phyloP scores from a whole-genome alignment of 306 rosid genomes.

The Acacia confusa region DNA sequence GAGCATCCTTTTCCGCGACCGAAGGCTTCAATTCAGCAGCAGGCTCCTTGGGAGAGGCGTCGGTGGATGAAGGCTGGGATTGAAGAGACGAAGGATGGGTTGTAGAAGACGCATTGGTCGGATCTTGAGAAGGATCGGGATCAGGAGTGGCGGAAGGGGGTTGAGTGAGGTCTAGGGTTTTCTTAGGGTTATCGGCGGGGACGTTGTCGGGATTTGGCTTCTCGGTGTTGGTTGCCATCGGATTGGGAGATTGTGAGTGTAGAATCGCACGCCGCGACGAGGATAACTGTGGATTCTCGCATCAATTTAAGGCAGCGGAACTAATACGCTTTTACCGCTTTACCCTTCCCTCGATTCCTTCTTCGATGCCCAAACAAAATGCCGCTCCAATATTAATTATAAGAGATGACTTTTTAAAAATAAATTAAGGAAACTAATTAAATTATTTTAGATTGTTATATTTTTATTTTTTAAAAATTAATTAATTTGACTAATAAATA shows the following conservation, averaged over 20 bases:
- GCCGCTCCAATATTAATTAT: no score
- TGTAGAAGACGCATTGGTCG: background rate
- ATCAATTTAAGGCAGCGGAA: no score
- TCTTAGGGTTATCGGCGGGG: conserved; percentile 41
- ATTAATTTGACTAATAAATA: no score
- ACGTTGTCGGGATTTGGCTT: conserved; percentile 36
- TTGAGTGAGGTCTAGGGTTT: conserved; percentile 40
- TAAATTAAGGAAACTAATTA: no score
- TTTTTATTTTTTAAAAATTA: no score
- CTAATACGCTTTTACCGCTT: background rate
- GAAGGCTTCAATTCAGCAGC: conserved; percentile 37
- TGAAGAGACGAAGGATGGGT: background rate
- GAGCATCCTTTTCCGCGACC: conserved; percentile 8
- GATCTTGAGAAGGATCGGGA: conserved; percentile 29
- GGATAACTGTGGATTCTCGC: background rate
- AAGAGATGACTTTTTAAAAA: no score
- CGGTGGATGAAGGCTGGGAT: conserved; percentile 5
- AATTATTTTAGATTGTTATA: no score
- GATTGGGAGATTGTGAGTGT: conserved; percentile 24
- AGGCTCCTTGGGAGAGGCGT: conserved; percentile 28
- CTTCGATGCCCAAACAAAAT: no score
- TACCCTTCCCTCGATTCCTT: background rate
- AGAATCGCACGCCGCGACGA: background rate
- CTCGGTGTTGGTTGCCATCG: conserved; percentile 56
- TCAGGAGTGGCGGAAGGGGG: conserved; percentile 23